A percentile compares a stretch with the other conserved stretches of the same genome.
phyloP scores from a whole-genome alignment of 2,329 filamentous ascomycete species.

The Fusarium sp. region DNA sequence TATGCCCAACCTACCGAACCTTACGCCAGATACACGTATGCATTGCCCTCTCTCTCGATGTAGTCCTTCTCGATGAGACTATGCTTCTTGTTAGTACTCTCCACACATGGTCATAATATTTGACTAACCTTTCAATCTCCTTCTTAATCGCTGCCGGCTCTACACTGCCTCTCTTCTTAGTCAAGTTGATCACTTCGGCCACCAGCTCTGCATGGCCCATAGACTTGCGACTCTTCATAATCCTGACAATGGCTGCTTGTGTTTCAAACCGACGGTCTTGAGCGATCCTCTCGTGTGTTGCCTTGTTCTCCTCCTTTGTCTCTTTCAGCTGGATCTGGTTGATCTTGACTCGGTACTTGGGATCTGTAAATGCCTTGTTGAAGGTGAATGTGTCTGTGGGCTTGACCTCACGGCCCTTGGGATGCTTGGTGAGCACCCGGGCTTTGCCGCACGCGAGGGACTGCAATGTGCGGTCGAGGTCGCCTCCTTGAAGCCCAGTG shows the following conservation, averaged over 20 bases:
- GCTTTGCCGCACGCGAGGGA: constrained; percentile 93
- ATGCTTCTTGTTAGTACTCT: constrained; percentile 20
- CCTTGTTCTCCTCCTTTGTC: constrained; percentile 93
- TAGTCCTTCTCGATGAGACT: constrained; percentile 95
- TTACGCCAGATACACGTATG: constrained; percentile 78
- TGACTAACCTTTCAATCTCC: constrained; percentile 89
- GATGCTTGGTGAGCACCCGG: constrained; percentile 85
- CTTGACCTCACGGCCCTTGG: constrained; percentile 84
- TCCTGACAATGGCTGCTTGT: constrained; percentile 94
- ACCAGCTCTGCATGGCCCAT: constrained; percentile 91
- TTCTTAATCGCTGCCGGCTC: constrained; percentile 92
- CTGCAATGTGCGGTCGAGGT: constrained; percentile 91
- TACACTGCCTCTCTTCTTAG: constrained; percentile 85
- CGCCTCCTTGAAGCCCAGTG: constrained; percentile 79
- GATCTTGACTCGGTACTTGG: constrained; percentile 94
- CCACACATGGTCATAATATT: background rate
- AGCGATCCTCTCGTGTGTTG: constrained; percentile 89
- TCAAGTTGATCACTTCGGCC: constrained; percentile 91
- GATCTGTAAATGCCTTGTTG: constrained; percentile 80
- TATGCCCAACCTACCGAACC: background rate
- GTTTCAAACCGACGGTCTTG: constrained; percentile 95
- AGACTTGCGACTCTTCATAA: constrained; percentile 94
- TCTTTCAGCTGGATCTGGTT: constrained; percentile 99
- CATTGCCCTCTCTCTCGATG: constrained; percentile 80
- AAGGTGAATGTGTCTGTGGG: constrained; percentile 85